Percentiles rank a stretch among this genome's conserved stretches.
Evolutionary conservation across 768 basidiomycete genomes (phyloP).

Genomic region (Pleurotus platypus): DNA sequence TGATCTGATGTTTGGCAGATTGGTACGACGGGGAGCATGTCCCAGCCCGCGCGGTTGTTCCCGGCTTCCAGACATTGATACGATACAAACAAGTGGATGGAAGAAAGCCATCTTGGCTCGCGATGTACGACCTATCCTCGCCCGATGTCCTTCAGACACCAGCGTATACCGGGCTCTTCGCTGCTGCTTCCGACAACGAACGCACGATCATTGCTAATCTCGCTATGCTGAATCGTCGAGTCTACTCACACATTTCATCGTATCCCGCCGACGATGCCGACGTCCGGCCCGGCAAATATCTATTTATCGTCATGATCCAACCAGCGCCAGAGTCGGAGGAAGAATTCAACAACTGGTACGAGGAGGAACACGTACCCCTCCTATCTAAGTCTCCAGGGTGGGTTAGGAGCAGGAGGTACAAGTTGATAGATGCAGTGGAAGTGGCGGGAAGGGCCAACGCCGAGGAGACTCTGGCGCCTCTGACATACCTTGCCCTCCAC

Average conservation of each 20-base stretch:
- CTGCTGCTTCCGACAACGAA: slow-evolving; percentile 21
- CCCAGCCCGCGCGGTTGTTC: slow-evolving; percentile 23
- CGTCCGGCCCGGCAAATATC: slow-evolving; percentile 18
- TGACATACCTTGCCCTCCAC: slow-evolving; percentile 30
- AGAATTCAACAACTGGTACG: slow-evolving; percentile 33
- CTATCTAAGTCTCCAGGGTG: slow-evolving; percentile 27
- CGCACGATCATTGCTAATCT: slow-evolving; percentile 20
- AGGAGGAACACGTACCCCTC: slow-evolving; percentile 29
- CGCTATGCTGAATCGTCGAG: slow-evolving; percentile 19
- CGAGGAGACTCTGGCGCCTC: slow-evolving; percentile 10
- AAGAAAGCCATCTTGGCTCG: slow-evolving; percentile 24
- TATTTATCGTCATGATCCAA: slow-evolving; percentile 20
- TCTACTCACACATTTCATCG: slow-evolving; percentile 17
- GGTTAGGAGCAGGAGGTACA: slow-evolving; percentile 25
- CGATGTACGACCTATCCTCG: slow-evolving; percentile 24
- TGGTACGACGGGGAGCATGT: slow-evolving; percentile 31
- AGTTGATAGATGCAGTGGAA: slow-evolving; percentile 17
- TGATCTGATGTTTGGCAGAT: slow-evolving; percentile 15
- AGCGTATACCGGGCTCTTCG: slow-evolving; percentile 19
- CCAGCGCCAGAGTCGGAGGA: slow-evolving; percentile 19
- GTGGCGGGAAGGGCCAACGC: slow-evolving; percentile 12
- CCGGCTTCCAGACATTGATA: slow-evolving; percentile 21
- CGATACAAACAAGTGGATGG: slow-evolving; percentile 25
- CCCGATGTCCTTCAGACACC: slow-evolving; percentile 17
- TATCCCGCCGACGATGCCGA: slow-evolving; percentile 10